Conservation (phyloP, 805 yeast genomes). For the Myxozyma kluyveri region DNA sequence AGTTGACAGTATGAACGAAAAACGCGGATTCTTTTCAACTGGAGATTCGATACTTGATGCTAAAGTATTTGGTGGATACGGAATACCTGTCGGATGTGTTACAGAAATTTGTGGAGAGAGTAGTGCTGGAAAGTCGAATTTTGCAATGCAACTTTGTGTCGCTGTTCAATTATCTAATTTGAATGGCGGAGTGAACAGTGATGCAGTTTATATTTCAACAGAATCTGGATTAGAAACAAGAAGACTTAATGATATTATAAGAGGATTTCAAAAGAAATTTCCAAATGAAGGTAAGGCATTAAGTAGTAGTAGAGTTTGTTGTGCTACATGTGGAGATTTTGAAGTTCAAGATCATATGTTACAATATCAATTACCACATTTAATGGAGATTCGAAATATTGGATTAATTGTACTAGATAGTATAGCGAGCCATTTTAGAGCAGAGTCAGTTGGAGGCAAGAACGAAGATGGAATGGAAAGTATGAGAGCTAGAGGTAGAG, state of each 20-base stretch:
- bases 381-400: conserved; percentile 45
- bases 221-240: conserved; percentile 70
- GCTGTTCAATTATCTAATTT: conserved; percentile 52
- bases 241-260: conserved; percentile 51
- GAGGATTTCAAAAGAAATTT: conserved; percentile 29
- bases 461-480: conserved; percentile 13
- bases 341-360: conserved; percentile 73
- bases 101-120: conserved; percentile 75
- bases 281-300: conserved; percentile 25
- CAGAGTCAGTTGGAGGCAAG: conserved; percentile 46
- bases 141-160: conserved; percentile 63
- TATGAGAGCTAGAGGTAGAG: conserved; percentile 33
- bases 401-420: conserved; percentile 74
- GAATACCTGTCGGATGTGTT: conserved; percentile 52
- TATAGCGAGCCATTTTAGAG: conserved; percentile 69
- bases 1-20: neutral
- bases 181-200: conserved; percentile 48
- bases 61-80: conserved; percentile 48
- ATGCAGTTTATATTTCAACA: conserved; percentile 71
- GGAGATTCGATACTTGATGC: conserved; percentile 54
- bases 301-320: conserved; percentile 44
- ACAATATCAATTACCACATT: conserved; percentile 63
- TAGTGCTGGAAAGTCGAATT: conserved; percentile 83
- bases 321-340: conserved; percentile 61
- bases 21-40: conserved; percentile 42